These are phyloP conservation scores for Leishmania mexicana DNA, from an alignment of 208 protist species.

Conservation along the genomic window DNA sequence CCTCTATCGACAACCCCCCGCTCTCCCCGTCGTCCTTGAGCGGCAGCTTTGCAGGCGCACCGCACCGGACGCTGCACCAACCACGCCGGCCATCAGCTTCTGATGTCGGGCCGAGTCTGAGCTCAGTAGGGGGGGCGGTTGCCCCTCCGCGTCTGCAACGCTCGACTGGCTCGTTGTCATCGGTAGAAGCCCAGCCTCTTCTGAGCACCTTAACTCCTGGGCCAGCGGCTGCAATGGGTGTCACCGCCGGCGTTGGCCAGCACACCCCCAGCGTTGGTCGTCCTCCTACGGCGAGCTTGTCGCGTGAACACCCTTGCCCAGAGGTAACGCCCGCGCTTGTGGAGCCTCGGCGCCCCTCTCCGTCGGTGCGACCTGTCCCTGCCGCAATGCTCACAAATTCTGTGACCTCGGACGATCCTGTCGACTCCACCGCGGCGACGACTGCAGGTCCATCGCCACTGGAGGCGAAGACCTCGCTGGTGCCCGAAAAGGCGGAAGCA, in stretches of 20 bases:
- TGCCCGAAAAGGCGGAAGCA: background rate
- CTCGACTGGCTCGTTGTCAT: slow-evolving; percentile 22
- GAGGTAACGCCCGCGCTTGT: slow-evolving; percentile 11
- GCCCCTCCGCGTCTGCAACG: slow-evolving; percentile 48
- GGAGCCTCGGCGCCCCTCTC: slow-evolving; percentile 29
- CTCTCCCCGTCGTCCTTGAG: background rate
- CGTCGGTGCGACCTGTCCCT: slow-evolving; percentile 1
- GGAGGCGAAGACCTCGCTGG: slow-evolving; percentile 7
- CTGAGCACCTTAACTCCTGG: background rate
- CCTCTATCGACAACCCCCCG: background rate
- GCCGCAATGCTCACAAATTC: background rate
- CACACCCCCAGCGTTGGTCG: slow-evolving; percentile 1
- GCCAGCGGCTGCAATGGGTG: background rate
- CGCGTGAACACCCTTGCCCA: background rate
- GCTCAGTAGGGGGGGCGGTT: background rate
- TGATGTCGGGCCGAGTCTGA: slow-evolving; percentile 12
- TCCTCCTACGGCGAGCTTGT: background rate
- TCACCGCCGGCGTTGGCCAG: background rate
- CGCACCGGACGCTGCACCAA: slow-evolving; percentile 17
- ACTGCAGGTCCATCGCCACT: background rate
- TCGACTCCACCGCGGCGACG: background rate
- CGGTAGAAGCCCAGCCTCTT: slow-evolving; percentile 5
- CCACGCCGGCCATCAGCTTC: slow-evolving; percentile 16
- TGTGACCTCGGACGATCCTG: background rate
- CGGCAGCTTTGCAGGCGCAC: slow-evolving; percentile 1